phyloP scores from a whole-genome alignment of 1,284 basidiomycete genomes.

The Rhizoctonia solani region DNA sequence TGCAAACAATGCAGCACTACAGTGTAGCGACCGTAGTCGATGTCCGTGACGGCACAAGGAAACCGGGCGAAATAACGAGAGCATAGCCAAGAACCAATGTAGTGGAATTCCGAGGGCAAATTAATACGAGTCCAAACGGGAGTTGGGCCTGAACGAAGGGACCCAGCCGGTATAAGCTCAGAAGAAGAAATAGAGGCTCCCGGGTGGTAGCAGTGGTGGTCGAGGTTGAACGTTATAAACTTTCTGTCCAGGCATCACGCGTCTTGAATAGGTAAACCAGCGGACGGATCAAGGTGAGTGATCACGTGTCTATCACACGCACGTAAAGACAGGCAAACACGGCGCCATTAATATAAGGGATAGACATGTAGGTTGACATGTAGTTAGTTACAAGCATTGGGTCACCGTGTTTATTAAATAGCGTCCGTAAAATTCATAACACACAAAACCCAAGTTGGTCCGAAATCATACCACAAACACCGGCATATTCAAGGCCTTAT shows the following conservation, averaged over 20 bases:
- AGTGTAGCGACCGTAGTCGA: slow-evolving; percentile 31
- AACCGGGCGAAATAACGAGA: slow-evolving; percentile 14
- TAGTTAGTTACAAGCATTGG: too few relatives aligned
- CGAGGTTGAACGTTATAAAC: neutral
- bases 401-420: too few relatives aligned
- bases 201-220: slow-evolving; percentile 1
- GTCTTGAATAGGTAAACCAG: slow-evolving; percentile 30
- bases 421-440: too few relatives aligned
- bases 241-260: slow-evolving; percentile 23
- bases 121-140: neutral
- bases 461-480: too few relatives aligned
- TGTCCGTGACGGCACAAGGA: neutral
- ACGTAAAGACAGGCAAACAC: slow-evolving; percentile 14
- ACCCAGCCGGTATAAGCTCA: neutral
- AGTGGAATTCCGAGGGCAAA: neutral
- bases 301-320: slow-evolving; percentile 25
- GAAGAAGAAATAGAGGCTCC: neutral
- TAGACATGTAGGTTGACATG: too few relatives aligned
- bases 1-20: slow-evolving; percentile 25
- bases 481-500: too few relatives aligned
- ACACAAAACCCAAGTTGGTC: too few relatives aligned
- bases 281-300: slow-evolving; percentile 30
- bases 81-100: neutral
- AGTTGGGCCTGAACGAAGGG: neutral
- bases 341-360: too few relatives aligned